Base-by-base conservation (phyloP, 2,329 filamentous ascomycete species). In the Lithohypha guttulata region DNA sequence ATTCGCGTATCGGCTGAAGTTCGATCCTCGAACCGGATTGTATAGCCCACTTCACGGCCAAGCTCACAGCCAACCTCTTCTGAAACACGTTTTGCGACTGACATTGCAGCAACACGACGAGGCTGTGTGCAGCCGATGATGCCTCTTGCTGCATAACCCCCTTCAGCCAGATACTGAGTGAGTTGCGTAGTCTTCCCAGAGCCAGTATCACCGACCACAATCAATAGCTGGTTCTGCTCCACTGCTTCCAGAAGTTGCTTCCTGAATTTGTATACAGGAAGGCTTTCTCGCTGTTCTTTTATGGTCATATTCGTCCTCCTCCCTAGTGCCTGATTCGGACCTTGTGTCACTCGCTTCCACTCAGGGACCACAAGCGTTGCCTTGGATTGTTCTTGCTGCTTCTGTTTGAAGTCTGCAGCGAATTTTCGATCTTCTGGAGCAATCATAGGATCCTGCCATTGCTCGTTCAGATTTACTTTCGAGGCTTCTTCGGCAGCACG, bases 371-470 rank as follows among this genome's bases (percentile, higher is more conserved):
- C 72, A 10, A 84, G 81, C 1, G 66, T 66, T 2, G 75, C 61
- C 49, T 75, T 74, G 3, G 71, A 64, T 26, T 66, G 57, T 46
- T 67, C 66, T 32, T 61, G 64, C 46, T 78, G 76, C 1, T 79
- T 70, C 46, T 75, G 81, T 39, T 84, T 75, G 34, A 96, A 59
- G 49, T 96, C 91, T 49, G 80, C 80, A 1, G 91, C 91, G 61
- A 98, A 98, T 49, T 91, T 81, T 40, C 82, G 74, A 57, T 87
- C 77, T 48, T 91, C 82, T 2, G 84, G 80, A 17, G 79, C 76
- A 10, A 85, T 81, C 87, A 98, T 94, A 0, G 91, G 91, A 58
- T 98, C 91, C 42, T 95, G 82, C 93, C 93, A 98, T 59, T 95
- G 86, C 9, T 84, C 77, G 37, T 81, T 77, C 2, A 98, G 67